phyloP scores from a whole-genome alignment of 768 basidiomycete species.

The Brasilioporus rufonigricans region DNA sequence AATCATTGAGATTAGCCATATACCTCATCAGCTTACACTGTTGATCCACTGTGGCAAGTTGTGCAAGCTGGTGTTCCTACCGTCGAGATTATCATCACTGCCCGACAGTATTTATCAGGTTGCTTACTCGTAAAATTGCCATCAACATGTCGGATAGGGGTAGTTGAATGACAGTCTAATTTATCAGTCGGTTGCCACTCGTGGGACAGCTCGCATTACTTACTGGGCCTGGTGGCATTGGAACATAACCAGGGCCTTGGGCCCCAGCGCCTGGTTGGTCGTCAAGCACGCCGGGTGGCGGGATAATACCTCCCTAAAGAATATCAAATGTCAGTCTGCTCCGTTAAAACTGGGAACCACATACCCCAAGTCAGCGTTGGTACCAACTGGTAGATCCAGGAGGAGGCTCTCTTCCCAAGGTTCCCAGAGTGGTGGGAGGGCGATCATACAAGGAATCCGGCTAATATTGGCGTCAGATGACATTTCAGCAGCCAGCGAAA shows the following conservation, averaged over 20 bases:
- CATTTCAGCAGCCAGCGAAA: too few relatives aligned
- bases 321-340: too few relatives aligned
- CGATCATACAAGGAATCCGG: conserved; percentile 24
- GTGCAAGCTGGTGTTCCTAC: conserved; percentile 75
- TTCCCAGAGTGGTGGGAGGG: conserved; percentile 25
- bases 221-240: too few relatives aligned
- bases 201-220: too few relatives aligned
- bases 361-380: conserved; percentile 10
- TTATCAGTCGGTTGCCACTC: background rate
- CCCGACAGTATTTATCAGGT: background rate
- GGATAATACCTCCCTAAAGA: too few relatives aligned
- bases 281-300: conserved; percentile 28
- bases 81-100: conserved; percentile 7
- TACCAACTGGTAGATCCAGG: conserved; percentile 27
- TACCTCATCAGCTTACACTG: conserved; percentile 80
- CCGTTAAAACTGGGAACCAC: too few relatives aligned
- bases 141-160: conserved; percentile 71
- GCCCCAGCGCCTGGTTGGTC: conserved; percentile 23
- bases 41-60: conserved; percentile 73
- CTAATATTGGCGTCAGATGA: too few relatives aligned
- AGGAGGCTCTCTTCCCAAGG: too few relatives aligned
- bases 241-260: too few relatives aligned
- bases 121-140: conserved; percentile 61
- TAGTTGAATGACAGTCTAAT: conserved; percentile 58
- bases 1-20: conserved; percentile 71